Evolutionary conservation across 2,329 filamentous ascomycete species (phyloP), one percentile per base, ranked within the genome.

Genomic region (Stachybotrys echinatus): DNA sequence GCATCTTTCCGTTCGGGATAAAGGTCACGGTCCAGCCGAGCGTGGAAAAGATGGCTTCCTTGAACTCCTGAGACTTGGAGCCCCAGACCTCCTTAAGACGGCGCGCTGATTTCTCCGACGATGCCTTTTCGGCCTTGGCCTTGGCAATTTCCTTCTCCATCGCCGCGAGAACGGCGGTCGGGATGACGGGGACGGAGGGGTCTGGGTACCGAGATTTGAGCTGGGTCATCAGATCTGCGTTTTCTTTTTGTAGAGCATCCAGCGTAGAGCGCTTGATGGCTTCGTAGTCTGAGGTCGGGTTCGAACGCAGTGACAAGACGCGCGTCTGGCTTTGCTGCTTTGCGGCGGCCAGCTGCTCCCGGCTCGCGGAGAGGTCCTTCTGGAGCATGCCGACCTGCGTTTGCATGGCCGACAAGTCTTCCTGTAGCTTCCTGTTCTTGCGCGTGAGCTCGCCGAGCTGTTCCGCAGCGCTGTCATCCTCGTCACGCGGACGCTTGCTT

Each of bases 11-110:
- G 66, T 96, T 96, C n/a, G 92, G 91, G 65, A 96, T 87, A 66
- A 99, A 97, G 27, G 94, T 91, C 12, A 97, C 83, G 48, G 92
- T 92, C 87, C 92, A 99, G 1, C 94, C 94, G 0, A 99, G 79
- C 1, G 96, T 87, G 19, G 85, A 90, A 55, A 92, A 92, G 51
- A 99, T 92, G 27, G 92, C 90, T 70, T 97, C 91, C 46, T 95
- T 89, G 73, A 99, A 97, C 71, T 99, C 94, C 60, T 88, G 84
- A 1, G 88, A 91, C 67, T 97, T 99, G 57, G 87, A 82, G 0
- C 83, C 83, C 88, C 90, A 99, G 50, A 97, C 94, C 63, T 96
- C 88, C 60, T 95, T 95, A 12, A 97, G 83, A 2, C 94, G 88
- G 20, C 84, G 79, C 55, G 88, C 88, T 44, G 88, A 85, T 70